phyloP scores from a whole-genome alignment of 192 early-diverging fungal genomes.

The Podila minutissima region DNA sequence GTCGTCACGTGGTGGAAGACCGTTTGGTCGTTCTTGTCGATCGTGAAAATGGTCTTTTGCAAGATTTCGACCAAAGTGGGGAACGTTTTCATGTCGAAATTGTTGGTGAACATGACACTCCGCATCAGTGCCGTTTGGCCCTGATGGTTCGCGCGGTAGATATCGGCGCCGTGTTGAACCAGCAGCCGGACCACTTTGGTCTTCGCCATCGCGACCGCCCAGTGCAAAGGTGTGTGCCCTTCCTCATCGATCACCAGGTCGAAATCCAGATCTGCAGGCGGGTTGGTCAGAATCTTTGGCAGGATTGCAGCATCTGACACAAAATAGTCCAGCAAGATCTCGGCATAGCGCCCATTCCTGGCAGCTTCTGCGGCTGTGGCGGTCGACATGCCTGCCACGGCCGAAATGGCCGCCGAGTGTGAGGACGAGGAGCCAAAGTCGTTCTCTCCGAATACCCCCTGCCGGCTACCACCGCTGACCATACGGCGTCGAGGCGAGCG shows the following conservation, averaged over 20 bases:
- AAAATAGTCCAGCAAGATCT: constrained; percentile 48
- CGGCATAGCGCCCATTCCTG: constrained; percentile 22
- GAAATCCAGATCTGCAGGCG: constrained; percentile 77
- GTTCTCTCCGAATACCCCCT: neutral
- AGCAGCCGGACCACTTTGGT: constrained; percentile 79
- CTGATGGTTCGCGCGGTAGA: constrained; percentile 73
- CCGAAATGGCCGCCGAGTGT: constrained; percentile 18
- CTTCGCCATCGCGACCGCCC: constrained; percentile 92
- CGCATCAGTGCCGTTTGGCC: constrained; percentile 96
- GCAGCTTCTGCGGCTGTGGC: neutral
- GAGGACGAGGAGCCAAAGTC: constrained; percentile 35
- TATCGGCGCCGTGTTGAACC: constrained; percentile 78
- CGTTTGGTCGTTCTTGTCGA: constrained; percentile 83
- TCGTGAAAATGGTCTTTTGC: constrained; percentile 75
- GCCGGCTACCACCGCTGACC: neutral
- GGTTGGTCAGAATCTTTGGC: constrained; percentile 63
- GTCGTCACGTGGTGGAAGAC: constrained; percentile 92
- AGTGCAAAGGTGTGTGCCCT: constrained; percentile 94
- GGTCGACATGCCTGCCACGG: constrained; percentile 8
- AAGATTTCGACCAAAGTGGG: constrained; percentile 74
- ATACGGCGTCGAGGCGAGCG: neutral
- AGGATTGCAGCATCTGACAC: constrained; percentile 53
- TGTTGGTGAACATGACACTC: constrained; percentile 89
- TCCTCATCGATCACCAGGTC: constrained; percentile 93
- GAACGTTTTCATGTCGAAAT: constrained; percentile 86